A percentile compares a stretch with the other conserved stretches of the same genome.
phyloP scores from a whole-genome alignment of 2,329 filamentous ascomycete species.

The Scleromitrula shiraiana region DNA sequence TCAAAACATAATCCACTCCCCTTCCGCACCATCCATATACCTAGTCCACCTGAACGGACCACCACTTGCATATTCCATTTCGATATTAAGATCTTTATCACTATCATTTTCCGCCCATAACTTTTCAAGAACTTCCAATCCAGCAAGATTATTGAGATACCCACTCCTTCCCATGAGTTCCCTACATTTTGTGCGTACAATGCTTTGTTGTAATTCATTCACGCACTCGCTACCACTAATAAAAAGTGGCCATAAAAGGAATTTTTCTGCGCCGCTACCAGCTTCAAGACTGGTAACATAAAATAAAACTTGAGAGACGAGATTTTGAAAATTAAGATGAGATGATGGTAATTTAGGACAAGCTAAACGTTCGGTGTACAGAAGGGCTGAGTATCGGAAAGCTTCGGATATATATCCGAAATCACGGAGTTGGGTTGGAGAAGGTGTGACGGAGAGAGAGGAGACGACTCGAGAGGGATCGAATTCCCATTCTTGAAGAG shows the following conservation, averaged over 20 bases:
- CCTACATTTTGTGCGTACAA: conserved; percentile 71
- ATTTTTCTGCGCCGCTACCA: conserved; percentile 69
- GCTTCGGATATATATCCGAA: conserved; percentile 78
- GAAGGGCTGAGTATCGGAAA: conserved; percentile 79
- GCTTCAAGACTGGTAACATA: conserved; percentile 74
- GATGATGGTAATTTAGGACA: conserved; percentile 65
- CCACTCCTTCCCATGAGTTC: conserved; percentile 84
- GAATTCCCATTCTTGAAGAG: conserved; percentile 77
- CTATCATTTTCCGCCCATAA: conserved; percentile 52
- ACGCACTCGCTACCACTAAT: conserved; percentile 85
- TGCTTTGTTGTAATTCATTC: conserved; percentile 66
- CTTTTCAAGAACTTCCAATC: conserved; percentile 75
- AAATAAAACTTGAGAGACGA: conserved; percentile 74
- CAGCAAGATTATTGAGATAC: conserved; percentile 88
- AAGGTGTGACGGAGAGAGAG: conserved; percentile 42
- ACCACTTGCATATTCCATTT: background rate
- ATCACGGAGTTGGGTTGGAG: conserved; percentile 59
- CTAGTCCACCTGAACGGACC: conserved; percentile 26
- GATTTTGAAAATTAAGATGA: conserved; percentile 71
- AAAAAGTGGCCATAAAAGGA: conserved; percentile 88
- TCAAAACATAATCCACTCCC: conserved; percentile 63
- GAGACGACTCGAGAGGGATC: conserved; percentile 45
- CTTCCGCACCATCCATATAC: conserved; percentile 37
- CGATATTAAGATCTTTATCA: background rate
- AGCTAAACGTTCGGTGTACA: conserved; percentile 84